Conservation (phyloP, 768 basidiomycete species). For the Erythrobasidium yunnanense region DNA sequence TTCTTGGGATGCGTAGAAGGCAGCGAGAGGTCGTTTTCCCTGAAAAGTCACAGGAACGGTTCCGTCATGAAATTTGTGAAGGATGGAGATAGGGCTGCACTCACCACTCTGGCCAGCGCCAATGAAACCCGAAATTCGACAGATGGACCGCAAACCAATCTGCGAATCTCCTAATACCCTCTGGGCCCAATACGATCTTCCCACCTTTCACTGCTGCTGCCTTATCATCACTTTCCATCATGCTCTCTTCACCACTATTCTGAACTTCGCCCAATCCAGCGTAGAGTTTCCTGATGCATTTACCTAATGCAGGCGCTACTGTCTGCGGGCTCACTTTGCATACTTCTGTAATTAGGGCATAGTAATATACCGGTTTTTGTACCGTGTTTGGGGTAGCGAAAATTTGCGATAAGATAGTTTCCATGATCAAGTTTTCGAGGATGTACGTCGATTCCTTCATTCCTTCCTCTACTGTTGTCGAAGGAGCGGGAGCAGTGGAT, state of each 20-base stretch:
- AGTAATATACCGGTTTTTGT: slow-evolving; percentile 73
- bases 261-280: slow-evolving; percentile 59
- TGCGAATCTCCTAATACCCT: slow-evolving; percentile 65
- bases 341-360: slow-evolving; percentile 76
- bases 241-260: too few species aligned
- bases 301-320: slow-evolving; percentile 90
- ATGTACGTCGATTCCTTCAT: slow-evolving; percentile 61
- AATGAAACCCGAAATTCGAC: slow-evolving; percentile 94
- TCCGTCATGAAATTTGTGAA: too few species aligned
- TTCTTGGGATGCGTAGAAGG: slow-evolving; percentile 71
- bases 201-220: neutral
- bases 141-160: slow-evolving; percentile 96
- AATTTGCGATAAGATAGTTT: slow-evolving; percentile 65
- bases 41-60: too few species aligned
- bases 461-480: neutral
- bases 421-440: slow-evolving; percentile 75
- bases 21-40: slow-evolving; percentile 73
- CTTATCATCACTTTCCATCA: too few species aligned
- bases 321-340: slow-evolving; percentile 88
- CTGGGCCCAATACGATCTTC: slow-evolving; percentile 55
- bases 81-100: too few species aligned
- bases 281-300: slow-evolving; percentile 82
- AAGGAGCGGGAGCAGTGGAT: slow-evolving; percentile 42
- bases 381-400: slow-evolving; percentile 66
- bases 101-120: slow-evolving; percentile 99